Conservation (phyloP, 768 basidiomycete genomes). For the Albatrellus ellisii region DNA sequence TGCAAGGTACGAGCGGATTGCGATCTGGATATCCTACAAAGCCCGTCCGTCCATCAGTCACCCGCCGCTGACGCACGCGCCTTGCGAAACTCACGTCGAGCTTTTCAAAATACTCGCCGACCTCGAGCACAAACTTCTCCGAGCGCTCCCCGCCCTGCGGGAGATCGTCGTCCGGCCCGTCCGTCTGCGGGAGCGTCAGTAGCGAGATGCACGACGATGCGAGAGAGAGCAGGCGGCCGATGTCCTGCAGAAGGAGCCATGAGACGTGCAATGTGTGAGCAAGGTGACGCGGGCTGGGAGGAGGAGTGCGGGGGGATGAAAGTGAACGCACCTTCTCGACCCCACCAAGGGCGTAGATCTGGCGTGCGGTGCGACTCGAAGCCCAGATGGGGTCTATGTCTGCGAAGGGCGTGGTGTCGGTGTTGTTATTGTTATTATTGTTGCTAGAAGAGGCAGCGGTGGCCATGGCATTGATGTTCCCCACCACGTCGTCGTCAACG, state of each 20-base stretch:
- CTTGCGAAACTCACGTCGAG: slow-evolving; percentile 42
- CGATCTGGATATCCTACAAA: slow-evolving; percentile 56
- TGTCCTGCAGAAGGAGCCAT: slow-evolving; percentile 36
- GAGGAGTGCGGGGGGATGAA: neutral
- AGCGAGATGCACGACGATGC: slow-evolving; percentile 72
- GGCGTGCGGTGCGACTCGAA: slow-evolving; percentile 67
- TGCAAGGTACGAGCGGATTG: slow-evolving; percentile 66
- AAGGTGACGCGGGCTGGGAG: neutral
- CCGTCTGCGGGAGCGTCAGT: slow-evolving; percentile 74
- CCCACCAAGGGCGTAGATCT: slow-evolving; percentile 68
- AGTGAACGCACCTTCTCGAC: slow-evolving; percentile 55
- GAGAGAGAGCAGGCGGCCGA: slow-evolving; percentile 58
- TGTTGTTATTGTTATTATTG: too few relatives aligned
- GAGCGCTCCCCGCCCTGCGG: slow-evolving; percentile 76
- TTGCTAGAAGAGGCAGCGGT: too few relatives aligned
- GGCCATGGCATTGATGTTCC: too few relatives aligned
- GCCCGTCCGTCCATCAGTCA: too few relatives aligned
- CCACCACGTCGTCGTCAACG: too few relatives aligned
- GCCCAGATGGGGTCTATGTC: slow-evolving; percentile 73
- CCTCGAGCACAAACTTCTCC: slow-evolving; percentile 75
- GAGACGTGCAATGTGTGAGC: neutral
- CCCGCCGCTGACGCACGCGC: too few relatives aligned
- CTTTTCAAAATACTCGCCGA: slow-evolving; percentile 76
- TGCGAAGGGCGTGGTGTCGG: too few relatives aligned
- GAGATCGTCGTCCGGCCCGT: slow-evolving; percentile 48